Evolutionary conservation across 306 rosid species (phyloP).

Genomic region (Vicia villosa): DNA sequence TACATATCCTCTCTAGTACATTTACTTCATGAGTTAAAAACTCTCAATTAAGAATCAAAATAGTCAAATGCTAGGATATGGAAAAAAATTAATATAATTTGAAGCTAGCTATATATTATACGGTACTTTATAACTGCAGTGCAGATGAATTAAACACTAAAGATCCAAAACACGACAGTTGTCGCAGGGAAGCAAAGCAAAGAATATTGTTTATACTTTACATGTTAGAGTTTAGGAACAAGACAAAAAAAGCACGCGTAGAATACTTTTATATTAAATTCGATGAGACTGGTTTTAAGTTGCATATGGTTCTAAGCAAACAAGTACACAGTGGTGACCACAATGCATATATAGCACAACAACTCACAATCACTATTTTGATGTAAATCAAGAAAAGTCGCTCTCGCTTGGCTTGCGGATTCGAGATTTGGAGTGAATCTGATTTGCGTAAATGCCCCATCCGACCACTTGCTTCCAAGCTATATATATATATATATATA

Average conservation of each 20-base stretch:
- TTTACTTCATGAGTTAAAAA: not conserved
- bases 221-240: conserved; percentile 18
- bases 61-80: not conserved
- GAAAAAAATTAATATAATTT: not conserved
- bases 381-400: conserved; percentile 33
- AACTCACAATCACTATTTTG: not conserved
- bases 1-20: no score
- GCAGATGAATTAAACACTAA: not conserved
- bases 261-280: not conserved
- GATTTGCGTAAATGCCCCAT: no score
- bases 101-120: not conserved
- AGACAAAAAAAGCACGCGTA: conserved; percentile 40
- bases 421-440: not conserved
- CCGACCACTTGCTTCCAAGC: not conserved
- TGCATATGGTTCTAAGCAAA: not conserved
- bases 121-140: not conserved
- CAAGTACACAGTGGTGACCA: conserved; percentile 25
- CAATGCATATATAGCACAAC: not conserved
- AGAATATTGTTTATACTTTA: conserved; percentile 13
- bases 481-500: not conserved
- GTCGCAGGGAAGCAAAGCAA: conserved; percentile 3
- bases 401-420: conserved; percentile 21
- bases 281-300: not conserved
- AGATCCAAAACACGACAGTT: conserved; percentile 1
- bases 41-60: not conserved